These are phyloP conservation scores for Syncephalastrum sp. DNA, from an alignment of 371 early-diverging fungal species.

Conservation along the genomic window DNA sequence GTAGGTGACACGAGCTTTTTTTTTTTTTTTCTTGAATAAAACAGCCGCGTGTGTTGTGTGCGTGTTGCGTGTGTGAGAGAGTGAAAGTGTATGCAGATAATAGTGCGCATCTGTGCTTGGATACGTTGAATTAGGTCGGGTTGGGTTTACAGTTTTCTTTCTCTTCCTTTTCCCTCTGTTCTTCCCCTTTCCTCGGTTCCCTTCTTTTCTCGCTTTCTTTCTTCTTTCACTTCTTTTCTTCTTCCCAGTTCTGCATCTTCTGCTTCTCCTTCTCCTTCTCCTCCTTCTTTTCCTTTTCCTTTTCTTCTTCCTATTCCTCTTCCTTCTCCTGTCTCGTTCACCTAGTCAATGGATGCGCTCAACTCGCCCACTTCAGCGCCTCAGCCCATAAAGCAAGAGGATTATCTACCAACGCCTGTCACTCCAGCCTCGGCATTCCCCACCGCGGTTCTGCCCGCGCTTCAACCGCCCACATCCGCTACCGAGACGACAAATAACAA, in stretches of 20 bases:
- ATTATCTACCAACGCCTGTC: slow-evolving; percentile 25
- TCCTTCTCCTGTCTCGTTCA: not conserved
- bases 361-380: slow-evolving; percentile 1
- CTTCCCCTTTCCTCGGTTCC: no score
- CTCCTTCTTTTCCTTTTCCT: not conserved
- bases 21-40: no score
- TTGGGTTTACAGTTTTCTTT: no score
- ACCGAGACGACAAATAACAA: no score
- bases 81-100: no score
- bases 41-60: no score
- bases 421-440: slow-evolving; percentile 21
- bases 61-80: no score
- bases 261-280: not conserved
- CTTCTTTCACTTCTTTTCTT: not conserved
- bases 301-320: not conserved
- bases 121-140: no score
- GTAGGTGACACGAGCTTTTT: no score
- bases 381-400: slow-evolving; percentile 1
- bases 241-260: slow-evolving; percentile 1
- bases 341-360: not conserved
- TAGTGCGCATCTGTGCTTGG: no score
- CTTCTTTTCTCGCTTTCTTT: slow-evolving; percentile 7
- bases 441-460: not conserved
- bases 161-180: no score
- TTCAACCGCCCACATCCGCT: no score